Conservation (phyloP, 176 grass and related monocot species). For the Aegilops tauschii region DNA sequence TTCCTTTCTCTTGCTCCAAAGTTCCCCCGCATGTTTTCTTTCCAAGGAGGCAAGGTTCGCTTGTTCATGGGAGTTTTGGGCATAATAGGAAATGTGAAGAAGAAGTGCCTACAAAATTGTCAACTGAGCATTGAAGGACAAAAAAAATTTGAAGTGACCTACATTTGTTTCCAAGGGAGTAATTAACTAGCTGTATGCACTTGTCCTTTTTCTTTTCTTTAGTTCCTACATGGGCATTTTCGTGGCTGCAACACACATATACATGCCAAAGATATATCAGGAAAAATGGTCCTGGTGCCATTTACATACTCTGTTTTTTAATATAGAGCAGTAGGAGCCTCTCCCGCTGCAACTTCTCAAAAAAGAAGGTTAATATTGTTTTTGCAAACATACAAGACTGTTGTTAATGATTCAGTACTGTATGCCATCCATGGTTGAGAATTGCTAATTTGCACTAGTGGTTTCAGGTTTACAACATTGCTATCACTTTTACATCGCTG, state of each 20-base stretch:
- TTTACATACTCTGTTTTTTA: too few relatives aligned
- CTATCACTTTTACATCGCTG: neutral
- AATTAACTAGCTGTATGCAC: neutral
- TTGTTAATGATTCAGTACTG: neutral
- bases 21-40: neutral
- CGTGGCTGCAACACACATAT: neutral
- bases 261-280: neutral
- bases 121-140: neutral
- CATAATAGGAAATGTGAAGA: neutral
- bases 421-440: neutral
- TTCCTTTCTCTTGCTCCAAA: neutral
- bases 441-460: neutral
- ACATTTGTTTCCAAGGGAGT: neutral
- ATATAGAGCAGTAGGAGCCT: too few relatives aligned
- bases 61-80: neutral
- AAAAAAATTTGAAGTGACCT: neutral
- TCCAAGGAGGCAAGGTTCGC: neutral
- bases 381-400: neutral
- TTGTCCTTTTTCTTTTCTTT: neutral
- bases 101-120: neutral
- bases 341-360: too few relatives aligned
- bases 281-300: neutral
- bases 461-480: neutral
- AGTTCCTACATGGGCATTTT: neutral
- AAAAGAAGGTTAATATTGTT: neutral